Percentiles rank a stretch among this genome's conserved stretches.
These are phyloP conservation scores for Hymenoscyphus occultus DNA, from an alignment of 2,329 filamentous ascomycete species.

Conservation along the genomic window DNA sequence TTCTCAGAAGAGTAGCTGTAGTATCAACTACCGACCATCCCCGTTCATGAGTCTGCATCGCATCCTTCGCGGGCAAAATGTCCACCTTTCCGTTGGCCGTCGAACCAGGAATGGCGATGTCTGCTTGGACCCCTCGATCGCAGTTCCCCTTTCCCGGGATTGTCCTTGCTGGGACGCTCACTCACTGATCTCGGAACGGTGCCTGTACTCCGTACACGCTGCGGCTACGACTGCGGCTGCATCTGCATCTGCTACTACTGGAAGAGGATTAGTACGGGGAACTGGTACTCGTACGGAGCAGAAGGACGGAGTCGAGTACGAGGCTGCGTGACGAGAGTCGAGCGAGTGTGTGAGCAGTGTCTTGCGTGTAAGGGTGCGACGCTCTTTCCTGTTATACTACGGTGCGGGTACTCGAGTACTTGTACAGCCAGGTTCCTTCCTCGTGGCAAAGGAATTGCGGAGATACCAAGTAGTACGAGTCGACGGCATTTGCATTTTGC, in stretches of 20 bases:
- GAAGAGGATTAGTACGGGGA: too few species aligned
- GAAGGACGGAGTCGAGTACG: too few species aligned
- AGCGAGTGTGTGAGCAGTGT: too few species aligned
- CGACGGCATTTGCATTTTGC: too few species aligned
- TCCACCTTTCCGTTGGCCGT: background rate
- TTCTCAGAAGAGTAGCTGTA: background rate
- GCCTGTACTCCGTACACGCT: background rate
- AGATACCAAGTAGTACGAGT: too few species aligned
- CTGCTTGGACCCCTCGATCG: conserved; percentile 4
- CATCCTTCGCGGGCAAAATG: background rate
- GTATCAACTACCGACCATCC: background rate
- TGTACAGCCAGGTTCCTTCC: too few species aligned
- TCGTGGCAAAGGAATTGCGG: too few species aligned
- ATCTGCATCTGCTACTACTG: background rate
- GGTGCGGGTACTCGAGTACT: too few species aligned
- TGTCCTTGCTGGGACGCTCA: background rate
- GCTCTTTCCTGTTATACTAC: too few species aligned
- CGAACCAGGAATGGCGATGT: background rate
- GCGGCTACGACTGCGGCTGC: background rate
- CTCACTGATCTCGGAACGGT: background rate
- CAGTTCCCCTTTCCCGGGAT: background rate
- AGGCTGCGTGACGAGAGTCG: too few species aligned
- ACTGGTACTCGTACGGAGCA: too few species aligned
- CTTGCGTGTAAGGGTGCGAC: too few species aligned
- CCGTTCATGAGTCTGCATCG: background rate